These are phyloP conservation scores for Backusella parvicylindrica DNA, from an alignment of 192 early-diverging fungal species.

Conservation along the genomic window DNA sequence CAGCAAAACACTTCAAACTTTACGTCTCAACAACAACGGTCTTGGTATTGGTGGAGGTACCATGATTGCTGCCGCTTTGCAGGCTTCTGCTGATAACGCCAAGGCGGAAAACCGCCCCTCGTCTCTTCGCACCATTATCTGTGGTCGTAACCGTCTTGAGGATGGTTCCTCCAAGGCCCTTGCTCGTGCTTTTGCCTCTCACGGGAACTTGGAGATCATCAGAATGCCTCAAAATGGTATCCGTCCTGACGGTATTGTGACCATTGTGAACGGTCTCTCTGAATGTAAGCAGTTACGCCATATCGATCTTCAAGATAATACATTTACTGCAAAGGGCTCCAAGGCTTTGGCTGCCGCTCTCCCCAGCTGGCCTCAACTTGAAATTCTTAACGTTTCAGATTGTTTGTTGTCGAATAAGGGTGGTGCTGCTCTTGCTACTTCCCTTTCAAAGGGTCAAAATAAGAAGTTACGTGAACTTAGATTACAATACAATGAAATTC, in stretches of 20 bases:
- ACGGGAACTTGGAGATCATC: conserved; percentile 72
- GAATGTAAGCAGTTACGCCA: conserved; percentile 63
- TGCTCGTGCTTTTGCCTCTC: conserved; percentile 78
- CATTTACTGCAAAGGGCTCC: conserved; percentile 83
- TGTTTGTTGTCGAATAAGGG: conserved; percentile 82
- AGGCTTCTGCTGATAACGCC: conserved; percentile 71
- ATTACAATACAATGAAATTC: conserved; percentile 90
- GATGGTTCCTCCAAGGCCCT: conserved; percentile 73
- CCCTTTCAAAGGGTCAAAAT: conserved; percentile 56
- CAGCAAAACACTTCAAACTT: conserved; percentile 73
- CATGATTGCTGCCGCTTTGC: conserved; percentile 80
- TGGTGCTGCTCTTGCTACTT: conserved; percentile 58
- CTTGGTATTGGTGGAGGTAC: conserved; percentile 89
- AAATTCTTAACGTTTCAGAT: conserved; percentile 84
- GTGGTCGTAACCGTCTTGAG: conserved; percentile 94
- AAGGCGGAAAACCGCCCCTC: conserved; percentile 57
- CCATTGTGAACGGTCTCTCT: conserved; percentile 64
- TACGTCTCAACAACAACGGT: conserved; percentile 97
- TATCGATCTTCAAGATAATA: conserved; percentile 96
- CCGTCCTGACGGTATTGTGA: conserved; percentile 88
- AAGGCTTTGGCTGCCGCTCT: conserved; percentile 74
- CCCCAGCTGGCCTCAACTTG: conserved; percentile 73
- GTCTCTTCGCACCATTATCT: conserved; percentile 76
- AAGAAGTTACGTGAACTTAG: conserved; percentile 60
- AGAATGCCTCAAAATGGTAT: conserved; percentile 98